Conservation (phyloP, 208 protist genomes). For the Trypanosoma lewisi region DNA sequence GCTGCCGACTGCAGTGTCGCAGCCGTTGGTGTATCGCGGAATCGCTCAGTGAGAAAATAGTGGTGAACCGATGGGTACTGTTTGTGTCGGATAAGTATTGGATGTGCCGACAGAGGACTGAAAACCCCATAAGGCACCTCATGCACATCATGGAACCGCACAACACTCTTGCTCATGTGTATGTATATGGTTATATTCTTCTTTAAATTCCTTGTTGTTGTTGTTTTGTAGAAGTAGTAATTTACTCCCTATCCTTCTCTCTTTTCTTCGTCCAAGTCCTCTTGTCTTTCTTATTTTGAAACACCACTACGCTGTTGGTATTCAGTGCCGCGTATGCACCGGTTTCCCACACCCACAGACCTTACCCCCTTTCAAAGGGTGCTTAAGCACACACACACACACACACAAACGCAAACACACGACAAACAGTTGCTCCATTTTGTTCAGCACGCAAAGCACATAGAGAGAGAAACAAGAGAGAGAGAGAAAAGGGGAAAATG, state of each 20-base stretch:
- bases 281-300: slow-evolving; percentile 19
- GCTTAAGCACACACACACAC: not conserved
- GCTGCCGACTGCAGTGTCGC: slow-evolving; percentile 45
- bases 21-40: slow-evolving; percentile 56
- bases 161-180: slow-evolving; percentile 35
- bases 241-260: not conserved
- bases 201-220: no score
- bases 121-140: slow-evolving; percentile 76
- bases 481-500: not conserved
- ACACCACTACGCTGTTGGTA: no score
- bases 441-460: no score
- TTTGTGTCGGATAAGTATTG: slow-evolving; percentile 72
- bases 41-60: slow-evolving; percentile 85
- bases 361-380: not conserved
- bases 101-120: slow-evolving; percentile 74
- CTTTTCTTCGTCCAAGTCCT: slow-evolving; percentile 26
- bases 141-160: slow-evolving; percentile 73
- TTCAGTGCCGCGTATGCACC: not conserved
- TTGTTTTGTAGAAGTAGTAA: no score
- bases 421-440: not conserved
- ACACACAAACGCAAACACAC: no score
- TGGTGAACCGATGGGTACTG: slow-evolving; percentile 83
- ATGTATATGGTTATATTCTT: not conserved
- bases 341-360: not conserved
- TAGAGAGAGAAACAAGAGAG: not conserved